A percentile compares a stretch with the other conserved stretches of the same genome.
Conservation (phyloP, 768 basidiomycete species). For the Coprinopsis cinerea region DNA sequence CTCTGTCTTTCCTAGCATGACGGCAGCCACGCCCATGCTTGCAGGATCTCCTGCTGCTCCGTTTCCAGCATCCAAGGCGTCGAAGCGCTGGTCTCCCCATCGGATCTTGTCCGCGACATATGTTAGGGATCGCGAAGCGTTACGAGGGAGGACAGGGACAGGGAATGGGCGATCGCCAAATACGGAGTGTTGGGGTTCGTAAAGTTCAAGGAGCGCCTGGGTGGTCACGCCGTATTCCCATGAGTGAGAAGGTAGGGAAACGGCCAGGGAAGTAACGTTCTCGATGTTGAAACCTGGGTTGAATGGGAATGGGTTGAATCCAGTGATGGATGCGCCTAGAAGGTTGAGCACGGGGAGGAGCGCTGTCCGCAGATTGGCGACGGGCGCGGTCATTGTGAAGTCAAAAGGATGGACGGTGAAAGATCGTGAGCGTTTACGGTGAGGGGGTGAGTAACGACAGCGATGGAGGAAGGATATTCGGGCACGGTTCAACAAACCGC, state of each 20-base stretch:
- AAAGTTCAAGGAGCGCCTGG: constrained; percentile 39
- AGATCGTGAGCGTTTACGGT: too few relatives aligned
- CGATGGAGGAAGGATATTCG: too few relatives aligned
- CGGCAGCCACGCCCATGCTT: constrained; percentile 41
- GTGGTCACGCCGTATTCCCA: constrained; percentile 43
- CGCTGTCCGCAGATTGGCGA: not conserved
- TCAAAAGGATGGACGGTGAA: too few relatives aligned
- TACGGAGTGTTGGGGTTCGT: constrained; percentile 32
- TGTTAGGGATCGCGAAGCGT: constrained; percentile 25
- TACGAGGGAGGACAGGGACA: constrained; percentile 6
- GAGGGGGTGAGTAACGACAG: too few relatives aligned
- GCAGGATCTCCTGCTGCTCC: constrained; percentile 43
- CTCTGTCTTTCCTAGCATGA: constrained; percentile 30
- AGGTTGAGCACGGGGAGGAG: not conserved
- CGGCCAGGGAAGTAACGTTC: constrained; percentile 25
- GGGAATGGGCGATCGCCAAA: constrained; percentile 33
- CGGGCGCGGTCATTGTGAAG: not conserved
- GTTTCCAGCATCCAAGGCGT: constrained; percentile 30
- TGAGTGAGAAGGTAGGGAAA: constrained; percentile 35
- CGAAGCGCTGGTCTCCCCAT: constrained; percentile 23
- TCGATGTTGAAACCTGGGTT: constrained; percentile 33
- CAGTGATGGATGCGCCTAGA: not conserved
- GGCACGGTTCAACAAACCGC: too few relatives aligned
- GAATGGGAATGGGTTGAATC: constrained; percentile 23
- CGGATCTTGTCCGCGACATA: constrained; percentile 35